Evolutionary conservation across 306 rosid genomes (phyloP), one percentile per base, ranked within the genome.

Genomic region (Lathyrus aphaca): DNA sequence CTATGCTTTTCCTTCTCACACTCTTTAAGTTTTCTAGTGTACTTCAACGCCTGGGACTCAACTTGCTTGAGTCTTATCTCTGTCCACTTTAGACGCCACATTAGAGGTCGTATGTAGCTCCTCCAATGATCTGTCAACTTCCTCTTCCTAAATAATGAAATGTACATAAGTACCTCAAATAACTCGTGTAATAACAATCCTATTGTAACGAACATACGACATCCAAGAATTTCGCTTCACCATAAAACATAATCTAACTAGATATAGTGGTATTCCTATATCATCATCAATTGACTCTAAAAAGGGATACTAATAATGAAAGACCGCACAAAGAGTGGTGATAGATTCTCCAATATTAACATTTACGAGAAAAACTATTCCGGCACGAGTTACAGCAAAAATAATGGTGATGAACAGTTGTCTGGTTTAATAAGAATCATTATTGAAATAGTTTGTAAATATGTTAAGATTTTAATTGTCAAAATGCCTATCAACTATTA

Each of bases 31-130:
- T 82, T 85, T 72, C 80, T 83, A 27, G 78, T 78, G 69, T 90
- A 90, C 64, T 84, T 90, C 32, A 56, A 51, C 32, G 81, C 79
- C 66, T 82, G 96, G 19, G 89, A 84, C 39, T 85, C 85, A 67
- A 94, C 56, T 81, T 88, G 87, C 77, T 81, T 90, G 40, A 94
- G 82, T 83, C 81, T 87, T 63, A 94, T 68, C 77, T 94, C 97
- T 38, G 88, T 75, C 98, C 98, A 94, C 81, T 84, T 88, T 81
- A 90, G 91, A 42, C 94, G 89, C 98, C 98, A 90, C 86, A 84
- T 86, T 66, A 90, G 71, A 64, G 97, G 98, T 17, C 85, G 86
- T 71, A 94, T 81, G 58, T 74, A 90, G 79, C 58, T 87, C 83
- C 89, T 84, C 98, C 97, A 94, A 39, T 88, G 95, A 81, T 86